Percentiles rank a stretch among this genome's conserved stretches.
Evolutionary conservation across 768 basidiomycete species (phyloP).

Genomic region (Lactarius psammicola): DNA sequence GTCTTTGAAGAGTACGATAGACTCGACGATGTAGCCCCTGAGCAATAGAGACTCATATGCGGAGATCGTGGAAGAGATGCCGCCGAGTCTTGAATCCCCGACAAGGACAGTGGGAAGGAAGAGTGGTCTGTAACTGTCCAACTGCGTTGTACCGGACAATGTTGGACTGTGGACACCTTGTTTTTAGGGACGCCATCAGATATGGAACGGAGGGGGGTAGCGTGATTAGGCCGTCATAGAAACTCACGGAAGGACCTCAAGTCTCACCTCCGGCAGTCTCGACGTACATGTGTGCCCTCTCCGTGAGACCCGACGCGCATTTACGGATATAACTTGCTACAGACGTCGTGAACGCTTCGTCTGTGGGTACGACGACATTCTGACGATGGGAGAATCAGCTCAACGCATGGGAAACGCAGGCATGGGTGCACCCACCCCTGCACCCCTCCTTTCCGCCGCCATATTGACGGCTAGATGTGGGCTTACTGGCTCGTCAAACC

Average conservation of each 20-base stretch:
- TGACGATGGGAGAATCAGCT: conserved; percentile 9
- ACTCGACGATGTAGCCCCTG: conserved; percentile 88
- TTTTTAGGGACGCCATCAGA: conserved; percentile 35
- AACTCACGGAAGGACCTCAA: conserved; percentile 17
- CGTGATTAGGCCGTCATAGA: conserved; percentile 10
- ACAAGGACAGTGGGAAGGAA: conserved; percentile 86
- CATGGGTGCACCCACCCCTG: conserved; percentile 33
- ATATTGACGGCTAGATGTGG: conserved; percentile 83
- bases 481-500: conserved; percentile 86
- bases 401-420: background rate
- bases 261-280: conserved; percentile 93
- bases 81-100: conserved; percentile 87
- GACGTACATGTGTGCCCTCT: conserved; percentile 65
- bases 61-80: conserved; percentile 90
- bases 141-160: conserved; percentile 77
- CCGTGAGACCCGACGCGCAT: conserved; percentile 42
- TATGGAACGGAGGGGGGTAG: conserved; percentile 13
- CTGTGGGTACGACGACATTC: conserved; percentile 47
- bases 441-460: conserved; percentile 37
- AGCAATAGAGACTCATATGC: conserved; percentile 88
- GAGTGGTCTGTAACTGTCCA: conserved; percentile 81
- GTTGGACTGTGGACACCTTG: conserved; percentile 89
- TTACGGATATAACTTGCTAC: conserved; percentile 60
- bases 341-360: conserved; percentile 62
- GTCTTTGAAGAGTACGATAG: conserved; percentile 80